Evolutionary conservation across 1,284 basidiomycete species (phyloP).

Genomic region (Trametes polyzona): DNA sequence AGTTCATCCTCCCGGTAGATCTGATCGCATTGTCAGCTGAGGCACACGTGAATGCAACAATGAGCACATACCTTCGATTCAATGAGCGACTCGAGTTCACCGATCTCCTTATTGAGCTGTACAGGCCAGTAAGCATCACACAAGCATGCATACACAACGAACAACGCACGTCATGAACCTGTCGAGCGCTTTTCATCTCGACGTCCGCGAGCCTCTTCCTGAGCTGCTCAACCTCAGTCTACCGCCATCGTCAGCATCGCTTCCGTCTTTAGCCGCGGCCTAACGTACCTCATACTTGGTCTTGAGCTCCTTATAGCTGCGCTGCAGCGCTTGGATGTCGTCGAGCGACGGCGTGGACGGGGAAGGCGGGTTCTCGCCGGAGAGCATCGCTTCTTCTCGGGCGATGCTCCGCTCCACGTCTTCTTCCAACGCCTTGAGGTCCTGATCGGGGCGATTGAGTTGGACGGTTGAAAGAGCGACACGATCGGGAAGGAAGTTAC

Average conservation of each 20-base stretch:
- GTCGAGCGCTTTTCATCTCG: slow-evolving; percentile 74
- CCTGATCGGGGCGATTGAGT: slow-evolving; percentile 44
- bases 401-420: slow-evolving; percentile 69
- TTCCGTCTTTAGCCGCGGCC: not conserved
- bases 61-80: slow-evolving; percentile 79
- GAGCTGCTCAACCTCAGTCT: slow-evolving; percentile 72
- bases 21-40: too few species aligned
- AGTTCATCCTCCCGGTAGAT: slow-evolving; percentile 95
- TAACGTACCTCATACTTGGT: slow-evolving; percentile 55
- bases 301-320: slow-evolving; percentile 52
- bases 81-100: slow-evolving; percentile 86
- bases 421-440: slow-evolving; percentile 73
- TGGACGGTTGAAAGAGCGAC: not conserved
- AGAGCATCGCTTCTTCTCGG: slow-evolving; percentile 52
- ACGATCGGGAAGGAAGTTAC: slow-evolving; percentile 40
- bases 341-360: slow-evolving; percentile 29
- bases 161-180: slow-evolving; percentile 67
- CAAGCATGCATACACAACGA: not conserved
- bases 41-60: not conserved
- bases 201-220: slow-evolving; percentile 68
- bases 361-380: slow-evolving; percentile 31
- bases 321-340: slow-evolving; percentile 44
- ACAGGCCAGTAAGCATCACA: not conserved
- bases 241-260: not conserved
- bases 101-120: slow-evolving; percentile 89